Evolutionary conservation across 2,329 filamentous ascomycete species (phyloP), one percentile per base, ranked within the genome.

Genomic region (Endocalyx cinctus): DNA sequence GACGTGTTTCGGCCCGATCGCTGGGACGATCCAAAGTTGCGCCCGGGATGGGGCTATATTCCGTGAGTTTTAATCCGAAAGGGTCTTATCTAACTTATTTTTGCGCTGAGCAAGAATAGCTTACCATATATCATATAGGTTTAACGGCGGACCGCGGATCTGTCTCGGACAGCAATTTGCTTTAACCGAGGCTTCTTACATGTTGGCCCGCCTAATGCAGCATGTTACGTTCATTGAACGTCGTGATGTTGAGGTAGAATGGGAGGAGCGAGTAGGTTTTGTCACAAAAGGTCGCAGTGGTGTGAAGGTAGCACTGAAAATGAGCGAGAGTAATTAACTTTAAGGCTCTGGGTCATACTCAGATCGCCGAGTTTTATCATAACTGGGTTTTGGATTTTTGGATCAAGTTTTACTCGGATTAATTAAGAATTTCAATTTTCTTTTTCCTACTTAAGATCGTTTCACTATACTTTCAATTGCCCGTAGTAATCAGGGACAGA

Each of bases 111-210:
- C n/a, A n/a, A n/a, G n/a, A n/a, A n/a, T n/a, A n/a, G n/a, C n/a
- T 22, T 14, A 11, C 17, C 16, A 16, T 27, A 17, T 11, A 8
- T 2, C 10, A 11, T 29, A 35, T 13, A 31, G 31, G 6, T 63
- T 63, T 41, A 63, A 61, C 34, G 58, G 59, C 5, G 59, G 57
- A 1, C 60, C 58, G 6, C 46, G 58, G 27, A 55, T 59, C 23
- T 61, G 58, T 11, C 37, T 45, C n/a, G 43, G 41, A n/a, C 43
- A 46, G 20, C 41, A 43, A 17, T 44, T 34, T 14, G 43, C 41
- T 8, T 25, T 43, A 18, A 44, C 35, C 5, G 34, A 46, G 19
- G 36, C 34, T 3, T 30, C 33, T 6, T 46, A 46, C 29, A 30
- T 39, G 14, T 22, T 46, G 5, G 38, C 38, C 2, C 38, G 43